These are phyloP conservation scores for Boletellus deceptivus DNA, from an alignment of 1,284 basidiomycete genomes.

Conservation along the genomic window DNA sequence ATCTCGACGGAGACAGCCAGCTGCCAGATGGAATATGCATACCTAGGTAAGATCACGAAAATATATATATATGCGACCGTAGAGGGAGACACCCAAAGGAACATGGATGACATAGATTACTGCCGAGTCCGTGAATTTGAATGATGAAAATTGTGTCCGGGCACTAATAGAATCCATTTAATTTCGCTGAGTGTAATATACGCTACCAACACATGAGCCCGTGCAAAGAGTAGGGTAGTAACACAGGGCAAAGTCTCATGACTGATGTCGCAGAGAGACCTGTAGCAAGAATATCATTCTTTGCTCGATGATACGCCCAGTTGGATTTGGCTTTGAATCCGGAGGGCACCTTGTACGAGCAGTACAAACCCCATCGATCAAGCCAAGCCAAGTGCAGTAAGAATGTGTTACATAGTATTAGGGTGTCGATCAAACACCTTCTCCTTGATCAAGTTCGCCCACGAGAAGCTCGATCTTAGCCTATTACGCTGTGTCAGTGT, in stretches of 20 bases:
- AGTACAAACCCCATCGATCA: constrained; percentile 13
- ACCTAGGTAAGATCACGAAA: too few species aligned
- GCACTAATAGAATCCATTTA: background rate
- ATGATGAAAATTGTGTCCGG: background rate
- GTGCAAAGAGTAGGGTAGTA: background rate
- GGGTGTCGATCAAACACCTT: constrained; percentile 41
- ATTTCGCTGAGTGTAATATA: constrained; percentile 12
- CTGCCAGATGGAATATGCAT: too few species aligned
- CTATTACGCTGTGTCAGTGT: constrained; percentile 37
- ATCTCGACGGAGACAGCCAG: too few species aligned
- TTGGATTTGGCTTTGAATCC: constrained; percentile 61
- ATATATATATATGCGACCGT: too few species aligned
- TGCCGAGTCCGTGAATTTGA: too few species aligned
- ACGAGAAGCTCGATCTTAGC: constrained; percentile 62
- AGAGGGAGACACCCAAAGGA: too few species aligned
- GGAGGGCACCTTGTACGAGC: constrained; percentile 83
- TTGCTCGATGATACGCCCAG: constrained; percentile 81
- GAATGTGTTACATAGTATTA: background rate
- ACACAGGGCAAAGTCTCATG: constrained; percentile 4
- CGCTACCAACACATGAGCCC: constrained; percentile 7
- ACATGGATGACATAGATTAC: too few species aligned
- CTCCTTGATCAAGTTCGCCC: constrained; percentile 60
- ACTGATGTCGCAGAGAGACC: background rate
- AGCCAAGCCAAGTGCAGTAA: background rate
- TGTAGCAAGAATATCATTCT: constrained; percentile 35